phyloP scores from a whole-genome alignment of 2,329 filamentous ascomycete species.

The Lachnellula cervina region DNA sequence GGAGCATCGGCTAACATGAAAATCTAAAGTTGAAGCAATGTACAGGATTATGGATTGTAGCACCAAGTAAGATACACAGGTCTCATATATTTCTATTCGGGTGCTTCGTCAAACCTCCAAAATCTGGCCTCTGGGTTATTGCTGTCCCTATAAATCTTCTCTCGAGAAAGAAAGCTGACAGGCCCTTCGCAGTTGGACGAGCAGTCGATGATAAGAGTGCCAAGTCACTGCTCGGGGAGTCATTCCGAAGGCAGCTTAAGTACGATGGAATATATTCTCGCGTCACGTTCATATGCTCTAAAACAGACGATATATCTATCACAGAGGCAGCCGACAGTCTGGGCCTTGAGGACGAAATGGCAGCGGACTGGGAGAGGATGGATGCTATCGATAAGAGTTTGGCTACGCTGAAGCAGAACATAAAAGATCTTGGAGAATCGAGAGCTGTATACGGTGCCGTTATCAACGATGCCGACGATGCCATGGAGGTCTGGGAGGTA shows the following conservation, averaged over 20 bases:
- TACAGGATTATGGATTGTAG: conserved; percentile 56
- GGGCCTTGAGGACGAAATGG: conserved; percentile 33
- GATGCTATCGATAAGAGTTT: conserved; percentile 18
- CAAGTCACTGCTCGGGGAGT: conserved; percentile 49
- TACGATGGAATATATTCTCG: conserved; percentile 50
- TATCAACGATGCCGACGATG: conserved; percentile 36
- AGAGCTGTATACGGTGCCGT: conserved; percentile 32
- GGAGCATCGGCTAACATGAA: not conserved
- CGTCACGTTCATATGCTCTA: conserved; percentile 58
- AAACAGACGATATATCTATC: conserved; percentile 54
- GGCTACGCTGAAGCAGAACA: conserved; percentile 14
- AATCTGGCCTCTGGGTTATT: too few species aligned
- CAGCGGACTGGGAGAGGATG: conserved; percentile 32
- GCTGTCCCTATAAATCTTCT: too few species aligned
- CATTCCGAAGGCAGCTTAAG: conserved; percentile 54
- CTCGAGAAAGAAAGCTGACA: too few species aligned
- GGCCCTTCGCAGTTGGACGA: conserved; percentile 37
- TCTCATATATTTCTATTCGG: too few species aligned
- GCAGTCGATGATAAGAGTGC: conserved; percentile 57
- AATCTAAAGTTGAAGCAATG: conserved; percentile 47
- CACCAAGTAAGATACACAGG: conserved; percentile 37
- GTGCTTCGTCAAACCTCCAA: too few species aligned
- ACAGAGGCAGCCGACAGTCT: conserved; percentile 36
- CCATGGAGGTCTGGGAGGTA: conserved; percentile 42
- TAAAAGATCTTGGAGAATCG: conserved; percentile 30